A percentile compares a stretch with the other conserved stretches of the same genome.
These are phyloP conservation scores for Leishmania guyanensis DNA, from an alignment of 208 protist species.

Conservation along the genomic window DNA sequence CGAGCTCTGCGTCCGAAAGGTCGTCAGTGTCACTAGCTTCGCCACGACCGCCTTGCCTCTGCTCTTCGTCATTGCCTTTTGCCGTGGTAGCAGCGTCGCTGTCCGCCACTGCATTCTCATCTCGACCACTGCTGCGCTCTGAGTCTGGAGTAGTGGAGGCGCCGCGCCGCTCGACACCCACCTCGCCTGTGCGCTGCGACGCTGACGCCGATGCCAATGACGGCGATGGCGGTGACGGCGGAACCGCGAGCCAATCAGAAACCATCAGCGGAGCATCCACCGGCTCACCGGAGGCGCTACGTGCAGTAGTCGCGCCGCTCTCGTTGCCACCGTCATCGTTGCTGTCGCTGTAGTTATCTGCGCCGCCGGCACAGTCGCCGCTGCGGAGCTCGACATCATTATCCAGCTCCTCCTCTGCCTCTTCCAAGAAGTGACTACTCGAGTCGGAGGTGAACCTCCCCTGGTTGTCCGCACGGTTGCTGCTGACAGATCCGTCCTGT, in stretches of 20 bases:
- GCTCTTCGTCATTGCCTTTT: neutral
- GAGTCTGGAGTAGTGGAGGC: neutral
- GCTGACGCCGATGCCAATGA: conserved; percentile 1
- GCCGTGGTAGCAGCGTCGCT: neutral
- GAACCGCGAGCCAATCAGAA: conserved; percentile 10
- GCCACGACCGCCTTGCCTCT: neutral
- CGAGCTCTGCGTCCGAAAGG: neutral
- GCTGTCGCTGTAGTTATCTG: neutral
- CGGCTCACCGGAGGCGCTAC: conserved; percentile 3
- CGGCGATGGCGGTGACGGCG: conserved; percentile 15
- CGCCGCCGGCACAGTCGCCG: neutral
- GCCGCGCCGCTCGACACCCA: neutral
- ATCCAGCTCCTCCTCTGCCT: neutral
- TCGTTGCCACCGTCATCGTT: neutral
- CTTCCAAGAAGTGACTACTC: neutral
- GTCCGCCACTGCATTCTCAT: neutral
- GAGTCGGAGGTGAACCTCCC: neutral
- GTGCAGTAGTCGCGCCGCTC: neutral
- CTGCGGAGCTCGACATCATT: neutral
- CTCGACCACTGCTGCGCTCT: neutral
- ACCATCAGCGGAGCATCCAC: conserved; percentile 25
- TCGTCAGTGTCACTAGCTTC: neutral
- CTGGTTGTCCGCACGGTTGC: neutral
- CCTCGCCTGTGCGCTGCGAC: conserved; percentile 2
- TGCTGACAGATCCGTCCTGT: neutral